phyloP scores from a whole-genome alignment of 1,139 yeast species.

The Scheffersomyces lignicola region DNA sequence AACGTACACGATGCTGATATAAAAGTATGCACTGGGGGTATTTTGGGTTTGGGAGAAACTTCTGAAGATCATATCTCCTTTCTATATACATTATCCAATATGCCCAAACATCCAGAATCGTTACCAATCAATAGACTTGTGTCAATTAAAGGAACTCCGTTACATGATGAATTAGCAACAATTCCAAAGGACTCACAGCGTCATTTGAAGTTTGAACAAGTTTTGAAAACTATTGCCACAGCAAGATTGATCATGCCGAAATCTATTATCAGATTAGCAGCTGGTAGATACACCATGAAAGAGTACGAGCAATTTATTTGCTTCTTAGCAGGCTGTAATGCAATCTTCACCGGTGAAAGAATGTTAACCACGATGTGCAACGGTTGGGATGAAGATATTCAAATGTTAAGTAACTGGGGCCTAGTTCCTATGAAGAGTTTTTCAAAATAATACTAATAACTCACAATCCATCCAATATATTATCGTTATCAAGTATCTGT shows the following conservation, averaged over 20 bases:
- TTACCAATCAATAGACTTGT: slow-evolving; percentile 78
- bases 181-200: slow-evolving; percentile 39
- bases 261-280: slow-evolving; percentile 71
- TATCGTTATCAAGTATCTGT: slow-evolving; percentile 6
- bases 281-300: slow-evolving; percentile 80
- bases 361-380: slow-evolving; percentile 84
- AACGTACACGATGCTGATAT: slow-evolving; percentile 68
- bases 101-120: slow-evolving; percentile 74
- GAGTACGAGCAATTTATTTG: slow-evolving; percentile 75
- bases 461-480: slow-evolving; percentile 12
- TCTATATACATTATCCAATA: slow-evolving; percentile 63
- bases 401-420: slow-evolving; percentile 71
- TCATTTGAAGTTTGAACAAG: slow-evolving; percentile 56
- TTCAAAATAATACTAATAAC: slow-evolving; percentile 1
- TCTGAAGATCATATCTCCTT: slow-evolving; percentile 70
- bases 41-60: slow-evolving; percentile 76
- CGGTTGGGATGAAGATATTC: slow-evolving; percentile 82
- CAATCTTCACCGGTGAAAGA: slow-evolving; percentile 77
- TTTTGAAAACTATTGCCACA: slow-evolving; percentile 70
- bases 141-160: slow-evolving; percentile 79
- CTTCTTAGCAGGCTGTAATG: slow-evolving; percentile 78
- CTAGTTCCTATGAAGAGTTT: slow-evolving; percentile 61
- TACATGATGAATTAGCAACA: slow-evolving; percentile 53
- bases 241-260: slow-evolving; percentile 75
- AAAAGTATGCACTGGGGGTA: slow-evolving; percentile 78